Conservation (phyloP, 164 flowering plant genomes). For the Saururus chinensis region DNA sequence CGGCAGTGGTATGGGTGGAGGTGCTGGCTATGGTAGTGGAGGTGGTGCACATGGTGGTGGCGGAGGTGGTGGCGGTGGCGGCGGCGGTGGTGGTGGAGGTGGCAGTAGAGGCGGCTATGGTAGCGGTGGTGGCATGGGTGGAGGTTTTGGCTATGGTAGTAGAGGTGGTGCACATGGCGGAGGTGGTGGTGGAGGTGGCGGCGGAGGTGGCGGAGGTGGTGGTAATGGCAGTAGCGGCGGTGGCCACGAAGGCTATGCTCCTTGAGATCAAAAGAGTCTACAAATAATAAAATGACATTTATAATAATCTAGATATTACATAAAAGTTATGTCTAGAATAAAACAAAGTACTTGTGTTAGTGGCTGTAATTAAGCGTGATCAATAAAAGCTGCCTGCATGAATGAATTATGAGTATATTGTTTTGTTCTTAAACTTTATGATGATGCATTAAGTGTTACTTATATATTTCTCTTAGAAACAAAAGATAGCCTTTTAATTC, state of each 20-base stretch:
- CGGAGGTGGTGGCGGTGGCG: conserved; percentile 6
- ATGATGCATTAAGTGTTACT: too few species aligned
- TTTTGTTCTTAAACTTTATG: too few species aligned
- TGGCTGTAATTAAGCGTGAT: too few species aligned
- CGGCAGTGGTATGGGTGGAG: conserved; percentile 12
- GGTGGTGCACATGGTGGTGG: conserved; percentile 21
- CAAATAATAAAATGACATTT: background rate
- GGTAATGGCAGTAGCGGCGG: conserved; percentile 5
- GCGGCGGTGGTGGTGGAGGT: conserved; percentile 4
- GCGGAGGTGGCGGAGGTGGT: conserved; percentile 2
- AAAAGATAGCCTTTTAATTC: too few species aligned
- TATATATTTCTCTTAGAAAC: too few species aligned
- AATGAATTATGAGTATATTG: too few species aligned
- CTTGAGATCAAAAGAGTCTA: background rate
- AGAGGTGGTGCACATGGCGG: conserved; percentile 19
- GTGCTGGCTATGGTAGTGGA: conserved; percentile 6
- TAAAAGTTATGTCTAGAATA: too few species aligned
- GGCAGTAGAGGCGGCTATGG: conserved; percentile 4
- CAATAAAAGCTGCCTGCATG: background rate
- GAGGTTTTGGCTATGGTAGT: conserved; percentile 7
- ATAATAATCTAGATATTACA: background rate
- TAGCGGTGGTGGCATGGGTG: conserved; percentile 4
- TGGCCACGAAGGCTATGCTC: conserved; percentile 2
- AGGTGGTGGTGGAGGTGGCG: conserved; percentile 1
- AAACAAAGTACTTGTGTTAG: too few species aligned